A percentile compares a stretch with the other conserved stretches of the same genome.
Evolutionary conservation across 2,329 filamentous ascomycete species (phyloP).

Genomic region (Phoma sp.): DNA sequence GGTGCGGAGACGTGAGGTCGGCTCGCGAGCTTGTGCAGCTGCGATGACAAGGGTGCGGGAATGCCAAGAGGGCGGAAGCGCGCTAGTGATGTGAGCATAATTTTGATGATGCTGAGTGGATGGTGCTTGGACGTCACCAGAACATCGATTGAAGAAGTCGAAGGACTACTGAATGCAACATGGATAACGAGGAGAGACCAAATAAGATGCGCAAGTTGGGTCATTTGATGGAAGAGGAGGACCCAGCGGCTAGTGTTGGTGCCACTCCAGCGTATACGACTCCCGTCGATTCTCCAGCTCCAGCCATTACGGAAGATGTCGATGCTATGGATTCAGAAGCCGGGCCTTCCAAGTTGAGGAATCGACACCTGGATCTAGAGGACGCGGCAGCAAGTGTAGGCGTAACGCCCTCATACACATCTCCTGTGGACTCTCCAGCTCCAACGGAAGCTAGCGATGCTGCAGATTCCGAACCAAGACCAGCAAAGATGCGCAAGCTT

Average conservation of each 20-base stretch:
- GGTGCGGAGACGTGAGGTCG: conserved; percentile 39
- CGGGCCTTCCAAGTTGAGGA: conserved; percentile 6
- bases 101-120: conserved; percentile 38
- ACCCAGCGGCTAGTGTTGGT: conserved; percentile 15
- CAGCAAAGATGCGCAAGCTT: conserved; percentile 62
- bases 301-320: background rate
- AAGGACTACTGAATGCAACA: conserved; percentile 36
- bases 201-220: conserved; percentile 62
- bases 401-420: conserved; percentile 13
- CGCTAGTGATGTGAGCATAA: conserved; percentile 36
- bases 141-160: conserved; percentile 10
- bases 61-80: conserved; percentile 25
- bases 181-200: conserved; percentile 63
- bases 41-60: conserved; percentile 27
- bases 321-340: conserved; percentile 3
- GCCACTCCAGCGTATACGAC: conserved; percentile 16
- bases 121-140: background rate
- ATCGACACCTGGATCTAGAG: conserved; percentile 11
- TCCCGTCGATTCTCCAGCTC: conserved; percentile 15
- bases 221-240: conserved; percentile 33
- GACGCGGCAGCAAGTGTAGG: conserved; percentile 15
- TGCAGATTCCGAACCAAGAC: conserved; percentile 59
- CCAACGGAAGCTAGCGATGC: conserved; percentile 10
- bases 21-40: conserved; percentile 24
- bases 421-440: conserved; percentile 14